These are phyloP conservation scores for Beauveria caledonica DNA, from an alignment of 2,329 filamentous ascomycete genomes.

Conservation along the genomic window DNA sequence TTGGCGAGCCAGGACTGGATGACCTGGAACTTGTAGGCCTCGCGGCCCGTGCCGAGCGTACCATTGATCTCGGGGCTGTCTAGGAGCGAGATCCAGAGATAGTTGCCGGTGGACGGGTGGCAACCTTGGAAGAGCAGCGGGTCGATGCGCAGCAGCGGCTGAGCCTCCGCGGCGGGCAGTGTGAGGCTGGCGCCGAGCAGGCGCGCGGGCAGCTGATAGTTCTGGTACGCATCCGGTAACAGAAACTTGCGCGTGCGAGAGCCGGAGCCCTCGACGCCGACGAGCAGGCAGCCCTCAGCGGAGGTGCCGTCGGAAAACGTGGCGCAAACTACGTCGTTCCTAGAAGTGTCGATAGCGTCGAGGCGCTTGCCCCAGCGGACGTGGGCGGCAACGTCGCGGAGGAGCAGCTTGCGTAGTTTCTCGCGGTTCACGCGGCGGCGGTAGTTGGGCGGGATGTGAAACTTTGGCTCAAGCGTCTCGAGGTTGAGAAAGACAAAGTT, in stretches of 20 bases:
- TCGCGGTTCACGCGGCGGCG: slow-evolving; percentile 29
- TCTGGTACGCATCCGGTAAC: slow-evolving; percentile 22
- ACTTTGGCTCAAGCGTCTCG: slow-evolving; percentile 28
- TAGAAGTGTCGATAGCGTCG: slow-evolving; percentile 17
- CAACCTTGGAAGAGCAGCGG: slow-evolving; percentile 46
- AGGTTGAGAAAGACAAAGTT: slow-evolving; percentile 34
- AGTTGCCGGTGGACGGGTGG: slow-evolving; percentile 41
- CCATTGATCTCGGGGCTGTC: slow-evolving; percentile 31
- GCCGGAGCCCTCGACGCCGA: slow-evolving; percentile 34
- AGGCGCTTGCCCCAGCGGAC: slow-evolving; percentile 27
- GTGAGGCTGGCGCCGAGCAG: slow-evolving; percentile 30
- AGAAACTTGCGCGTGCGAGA: slow-evolving; percentile 29
- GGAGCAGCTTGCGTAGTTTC: slow-evolving; percentile 24
- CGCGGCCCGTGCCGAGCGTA: slow-evolving; percentile 22
- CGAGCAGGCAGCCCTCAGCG: slow-evolving; percentile 25
- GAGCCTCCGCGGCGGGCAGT: slow-evolving; percentile 29
- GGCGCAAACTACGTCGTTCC: slow-evolving; percentile 17
- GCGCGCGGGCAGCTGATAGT: slow-evolving; percentile 28
- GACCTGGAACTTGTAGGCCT: slow-evolving; percentile 35
- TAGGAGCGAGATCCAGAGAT: slow-evolving; percentile 41
- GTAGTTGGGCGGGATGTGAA: slow-evolving; percentile 29
- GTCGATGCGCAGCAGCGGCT: slow-evolving; percentile 37
- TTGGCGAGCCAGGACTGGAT: slow-evolving; percentile 38
- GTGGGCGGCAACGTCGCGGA: slow-evolving; percentile 20
- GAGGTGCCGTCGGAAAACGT: slow-evolving; percentile 25